Evolutionary conservation across 1,284 basidiomycete genomes (phyloP), one percentile per base, ranked within the genome.

Genomic region (Ceratobasidium sp.): DNA sequence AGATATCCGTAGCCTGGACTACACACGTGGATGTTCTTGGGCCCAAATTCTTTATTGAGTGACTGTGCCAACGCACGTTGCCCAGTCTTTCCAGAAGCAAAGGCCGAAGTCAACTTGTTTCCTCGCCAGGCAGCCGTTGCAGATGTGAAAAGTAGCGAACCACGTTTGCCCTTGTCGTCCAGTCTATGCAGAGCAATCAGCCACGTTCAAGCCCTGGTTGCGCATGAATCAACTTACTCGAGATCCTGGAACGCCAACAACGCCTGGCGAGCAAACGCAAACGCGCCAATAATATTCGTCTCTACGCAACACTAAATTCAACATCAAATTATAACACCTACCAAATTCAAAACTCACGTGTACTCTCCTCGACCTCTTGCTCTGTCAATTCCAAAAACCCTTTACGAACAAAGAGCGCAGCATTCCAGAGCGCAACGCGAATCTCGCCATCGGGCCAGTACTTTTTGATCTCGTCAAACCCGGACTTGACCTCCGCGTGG

Each of bases 31-130:
- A 92, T 90, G 73, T 90, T 89, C 70, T 91, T 78, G 74, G 86
- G 86, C 14, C 87, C 87, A 74, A 91, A 92, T 74, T 92, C 90
- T 76, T 91, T 90, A 30, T 84, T 85, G 75, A 92, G 77, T 69
- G 88, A 89, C 79, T 92, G 89, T 8, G 85, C 84, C 54, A 92
- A 77, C 0, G 86, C 86, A 39, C 90, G 79, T 70, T 85, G 70
- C 1, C 83, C 89, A 69, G 83, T 84, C 78, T 91, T 92, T 1
- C 85, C 85, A 3, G 86, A 84, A 1, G 89, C 80, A 71, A 92
- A 89, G 1, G 82, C 83, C 58, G 86, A 87, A 0, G 88, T 91
- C 1, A 77, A 79, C 9, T 79, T 77, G 70, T 88, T 89, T 0
- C 90, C 90, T 69, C 90, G 79, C 56, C 83, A 71, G 60, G 84